These are phyloP conservation scores for Pythium oligandrum DNA, from an alignment of 352 stramenopile species.

Conservation along the genomic window DNA sequence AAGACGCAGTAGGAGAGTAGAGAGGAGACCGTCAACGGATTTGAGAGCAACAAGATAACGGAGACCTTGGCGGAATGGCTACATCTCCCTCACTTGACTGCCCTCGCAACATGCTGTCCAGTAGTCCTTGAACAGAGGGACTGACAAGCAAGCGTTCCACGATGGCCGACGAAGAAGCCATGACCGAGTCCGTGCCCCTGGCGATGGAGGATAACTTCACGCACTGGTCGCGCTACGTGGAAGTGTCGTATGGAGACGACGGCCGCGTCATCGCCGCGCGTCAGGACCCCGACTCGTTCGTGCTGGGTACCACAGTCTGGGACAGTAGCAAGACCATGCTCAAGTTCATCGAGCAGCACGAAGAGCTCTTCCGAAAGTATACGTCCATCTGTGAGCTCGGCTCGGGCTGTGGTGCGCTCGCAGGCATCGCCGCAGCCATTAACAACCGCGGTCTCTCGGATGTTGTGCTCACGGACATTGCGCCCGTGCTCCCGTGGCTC, in stretches of 20 bases:
- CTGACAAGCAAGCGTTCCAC: neutral
- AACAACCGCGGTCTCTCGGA: constrained; percentile 46
- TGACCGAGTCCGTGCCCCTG: constrained; percentile 50
- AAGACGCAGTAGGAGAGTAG: constrained; percentile 3
- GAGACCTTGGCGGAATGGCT: too few relatives aligned
- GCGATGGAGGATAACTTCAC: constrained; percentile 76
- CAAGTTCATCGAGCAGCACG: constrained; percentile 77
- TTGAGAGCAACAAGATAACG: too few relatives aligned
- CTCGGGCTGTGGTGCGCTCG: constrained; percentile 64
- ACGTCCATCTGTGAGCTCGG: constrained; percentile 72
- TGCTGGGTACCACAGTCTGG: constrained; percentile 80
- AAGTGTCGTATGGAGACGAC: constrained; percentile 36
- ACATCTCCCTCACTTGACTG: too few relatives aligned
- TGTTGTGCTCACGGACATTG: constrained; percentile 76
- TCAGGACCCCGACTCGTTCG: constrained; percentile 79
- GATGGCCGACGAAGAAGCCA: constrained; percentile 56
- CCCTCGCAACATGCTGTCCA: too few relatives aligned
- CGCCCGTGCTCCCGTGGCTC: constrained; percentile 73
- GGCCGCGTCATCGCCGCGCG: constrained; percentile 44
- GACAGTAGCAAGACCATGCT: constrained; percentile 84
- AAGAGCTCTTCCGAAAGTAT: constrained; percentile 40
- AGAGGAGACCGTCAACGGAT: too few relatives aligned
- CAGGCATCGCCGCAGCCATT: constrained; percentile 71
- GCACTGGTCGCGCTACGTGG: constrained; percentile 72
- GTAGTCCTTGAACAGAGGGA: too few relatives aligned